phyloP scores from a whole-genome alignment of 179 eudicot species.

The Gypsophila paniculata region DNA sequence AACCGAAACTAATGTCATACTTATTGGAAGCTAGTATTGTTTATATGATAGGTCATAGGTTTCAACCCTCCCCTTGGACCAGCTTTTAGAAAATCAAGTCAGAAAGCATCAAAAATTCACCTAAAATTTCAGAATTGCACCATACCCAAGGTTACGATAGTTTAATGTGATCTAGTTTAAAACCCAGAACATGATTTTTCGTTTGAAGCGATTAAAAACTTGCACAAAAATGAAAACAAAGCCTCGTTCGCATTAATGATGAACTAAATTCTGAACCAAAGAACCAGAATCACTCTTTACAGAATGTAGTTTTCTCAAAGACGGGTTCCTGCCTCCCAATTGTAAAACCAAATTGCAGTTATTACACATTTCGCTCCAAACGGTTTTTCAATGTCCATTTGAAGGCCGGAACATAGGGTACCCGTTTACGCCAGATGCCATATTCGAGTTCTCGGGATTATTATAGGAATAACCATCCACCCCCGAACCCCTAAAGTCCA shows the following conservation, averaged over 20 bases:
- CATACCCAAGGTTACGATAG: too few relatives aligned
- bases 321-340: conserved; percentile 47
- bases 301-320: conserved; percentile 32
- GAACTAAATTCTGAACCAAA: conserved; percentile 27
- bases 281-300: conserved; percentile 51
- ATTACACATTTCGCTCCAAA: conserved; percentile 23
- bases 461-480: conserved; percentile 48
- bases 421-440: conserved; percentile 51
- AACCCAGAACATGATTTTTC: neutral
- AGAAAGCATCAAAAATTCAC: too few relatives aligned
- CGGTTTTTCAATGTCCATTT: conserved; percentile 53
- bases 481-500: conserved; percentile 40
- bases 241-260: conserved; percentile 17
- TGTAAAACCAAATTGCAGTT: conserved; percentile 34
- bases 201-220: neutral
- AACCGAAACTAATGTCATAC: too few relatives aligned
- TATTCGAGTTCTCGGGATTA: conserved; percentile 50
- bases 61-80: too few relatives aligned
- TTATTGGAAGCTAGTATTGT: too few relatives aligned
- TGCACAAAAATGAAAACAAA: conserved; percentile 9
- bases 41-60: too few relatives aligned
- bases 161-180: too few relatives aligned
- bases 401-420: conserved; percentile 64
- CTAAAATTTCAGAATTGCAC: too few relatives aligned
- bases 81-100: too few relatives aligned